Evolutionary conservation across 768 basidiomycete genomes (phyloP), one percentile per base, ranked within the genome.

Genomic region (Trametes sanguinea): DNA sequence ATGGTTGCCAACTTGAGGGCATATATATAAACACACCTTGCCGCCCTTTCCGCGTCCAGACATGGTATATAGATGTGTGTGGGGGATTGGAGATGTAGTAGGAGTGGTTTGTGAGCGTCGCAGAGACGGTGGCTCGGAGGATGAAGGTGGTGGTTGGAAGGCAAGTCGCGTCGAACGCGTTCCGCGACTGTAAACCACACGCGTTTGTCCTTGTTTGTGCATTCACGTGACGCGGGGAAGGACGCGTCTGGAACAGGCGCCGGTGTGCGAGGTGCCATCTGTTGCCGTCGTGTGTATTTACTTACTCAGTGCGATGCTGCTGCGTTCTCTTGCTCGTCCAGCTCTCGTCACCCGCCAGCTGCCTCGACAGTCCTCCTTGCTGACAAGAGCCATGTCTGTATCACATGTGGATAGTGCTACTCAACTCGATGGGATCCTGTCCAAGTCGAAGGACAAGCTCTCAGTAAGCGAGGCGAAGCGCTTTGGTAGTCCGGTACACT

Each of bases 1-100:
- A 40, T 11, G 37, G 54, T 65, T 22, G 16, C 14, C 14, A 14
- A 17, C 2, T 0, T 2, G 40, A 8, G 14, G 17, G 6, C 7
- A 42, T 14, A 1, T 4, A 2, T 1, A 50, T 27, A 10, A 22
- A 22, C 76, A 44, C 37, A 85, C 85, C 82, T 89, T 89, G 71
- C 87, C 87, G 77, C 87, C 87, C 78, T 89, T 89, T 72, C 88
- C 88, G 69, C 87, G 87, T 77, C 87, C 88, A 79, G 87, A 88
- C 88, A 89, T 89, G 70, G 60, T 79, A 68, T 45, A 10, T 33
- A 29, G 16, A 46, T 51, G 46, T n/a, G 50, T 43, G 50, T 61
- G 51, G 57, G 65, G 51, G 57, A 51, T 48, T 46, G 54, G 46
- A 50, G 30, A 54, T 51, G 33, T 56, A 57, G 68, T 52, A 57